Evolutionary conservation across 495 filamentous ascomycete species (phyloP), one percentile per base, ranked within the genome.

Genomic region (Talaromyces liani): DNA sequence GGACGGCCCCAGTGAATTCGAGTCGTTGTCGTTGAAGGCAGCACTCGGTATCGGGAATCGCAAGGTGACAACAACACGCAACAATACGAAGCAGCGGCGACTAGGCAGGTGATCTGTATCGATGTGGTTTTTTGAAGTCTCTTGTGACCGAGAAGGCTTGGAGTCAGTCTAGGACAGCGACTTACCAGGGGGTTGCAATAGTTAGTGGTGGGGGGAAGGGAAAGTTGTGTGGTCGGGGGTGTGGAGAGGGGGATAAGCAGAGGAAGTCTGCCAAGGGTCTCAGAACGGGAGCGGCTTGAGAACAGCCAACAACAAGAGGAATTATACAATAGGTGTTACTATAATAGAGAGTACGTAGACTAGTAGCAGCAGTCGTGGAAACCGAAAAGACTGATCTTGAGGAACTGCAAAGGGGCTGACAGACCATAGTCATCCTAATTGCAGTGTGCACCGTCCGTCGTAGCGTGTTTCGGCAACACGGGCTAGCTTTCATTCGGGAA

Each of bases 391-490:
- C 4, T 41, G 36, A 41, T 31, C 6, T 31, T 6, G 29, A 31
- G 27, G 3, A 29, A 24, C 27, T 29, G 27, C 27, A 29, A 29
- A 29, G 27, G 27, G 27, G 27, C 1, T 14, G 34, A 39, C 47
- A 22, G 47, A 54, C 18, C n/a, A n/a, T n/a, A 54, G 10, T 25
- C 24, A 20, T 54, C 18, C 24, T 25, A 9, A 22, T 24, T 22
- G 49, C 49, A 57, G 54, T 57, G 54, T 57, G 54, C 49, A 31
- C 18, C 20, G 8, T 56, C 27, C 14, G 54, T 14, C 54, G 27
- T 57, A 57, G 54, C 54, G 54, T 57, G 54, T 57, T 57, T 57
- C 54, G 54, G 24, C 25, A 57, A 31, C 54, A 25, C 27, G 27
- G 27, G 27, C 54, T 57, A 57, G 27, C 27, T 33, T 9, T 29